Percentiles rank a stretch among this genome's conserved stretches.
These are phyloP conservation scores for Coelastrella sp. DNA, from an alignment of 139 green algal genomes.

Conservation along the genomic window DNA sequence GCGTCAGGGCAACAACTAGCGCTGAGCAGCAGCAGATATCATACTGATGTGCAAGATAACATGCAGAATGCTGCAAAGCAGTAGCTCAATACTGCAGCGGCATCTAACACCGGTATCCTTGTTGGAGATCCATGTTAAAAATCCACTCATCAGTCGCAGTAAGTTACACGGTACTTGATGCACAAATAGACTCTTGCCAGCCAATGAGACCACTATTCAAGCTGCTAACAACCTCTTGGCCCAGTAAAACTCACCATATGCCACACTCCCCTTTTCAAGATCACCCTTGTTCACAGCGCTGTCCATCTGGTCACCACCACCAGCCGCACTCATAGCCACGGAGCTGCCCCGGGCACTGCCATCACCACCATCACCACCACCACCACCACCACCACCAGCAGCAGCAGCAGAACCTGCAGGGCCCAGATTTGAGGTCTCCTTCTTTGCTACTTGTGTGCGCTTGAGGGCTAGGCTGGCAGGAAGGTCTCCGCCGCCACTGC, in stretches of 20 bases:
- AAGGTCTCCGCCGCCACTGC: slow-evolving; percentile 40
- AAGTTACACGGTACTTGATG: too few relatives aligned
- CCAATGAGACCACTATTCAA: too few relatives aligned
- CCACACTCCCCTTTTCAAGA: neutral
- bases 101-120: too few relatives aligned
- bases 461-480: slow-evolving; percentile 7
- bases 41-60: too few relatives aligned
- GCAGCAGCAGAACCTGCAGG: neutral
- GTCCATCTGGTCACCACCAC: neutral
- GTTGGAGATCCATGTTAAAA: too few relatives aligned
- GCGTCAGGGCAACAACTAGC: too few relatives aligned
- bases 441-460: neutral
- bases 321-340: neutral
- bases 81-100: too few relatives aligned
- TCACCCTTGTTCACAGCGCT: neutral
- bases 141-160: too few relatives aligned
- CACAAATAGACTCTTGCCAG: too few relatives aligned
- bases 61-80: too few relatives aligned
- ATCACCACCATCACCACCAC: neutral
- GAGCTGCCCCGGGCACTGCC: neutral
- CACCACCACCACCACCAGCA: neutral
- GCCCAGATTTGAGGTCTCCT: neutral
- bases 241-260: neutral
- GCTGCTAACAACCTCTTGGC: too few relatives aligned
- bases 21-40: too few relatives aligned